phyloP scores from a whole-genome alignment of 129 eudicot species.

The Escallonia rubra region DNA sequence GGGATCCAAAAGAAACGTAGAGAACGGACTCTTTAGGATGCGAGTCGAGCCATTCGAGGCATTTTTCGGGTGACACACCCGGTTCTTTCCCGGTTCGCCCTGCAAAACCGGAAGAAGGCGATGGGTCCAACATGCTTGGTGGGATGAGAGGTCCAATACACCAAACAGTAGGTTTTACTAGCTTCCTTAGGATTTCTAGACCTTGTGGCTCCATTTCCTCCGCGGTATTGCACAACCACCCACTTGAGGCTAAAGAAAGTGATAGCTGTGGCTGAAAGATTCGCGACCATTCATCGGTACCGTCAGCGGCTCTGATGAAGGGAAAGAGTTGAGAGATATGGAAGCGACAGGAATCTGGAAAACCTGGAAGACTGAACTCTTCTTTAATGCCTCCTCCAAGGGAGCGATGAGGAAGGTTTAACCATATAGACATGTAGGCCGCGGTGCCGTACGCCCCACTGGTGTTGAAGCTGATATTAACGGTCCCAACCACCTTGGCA shows the following conservation, averaged over 20 bases:
- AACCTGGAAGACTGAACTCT: conserved; percentile 51
- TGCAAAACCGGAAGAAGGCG: conserved; percentile 6
- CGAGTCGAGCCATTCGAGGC: conserved; percentile 49
- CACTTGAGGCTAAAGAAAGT: conserved; percentile 34
- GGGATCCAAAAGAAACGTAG: conserved; percentile 75
- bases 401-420: conserved; percentile 43
- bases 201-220: conserved; percentile 69
- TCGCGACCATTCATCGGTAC: conserved; percentile 56
- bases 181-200: conserved; percentile 25
- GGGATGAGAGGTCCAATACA: conserved; percentile 76
- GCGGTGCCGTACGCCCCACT: conserved; percentile 84
- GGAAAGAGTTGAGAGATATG: conserved; percentile 35
- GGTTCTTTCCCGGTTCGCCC: conserved; percentile 37
- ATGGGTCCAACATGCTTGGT: conserved; percentile 22
- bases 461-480: conserved; percentile 48
- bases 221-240: conserved; percentile 56
- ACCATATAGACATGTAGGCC: conserved; percentile 49
- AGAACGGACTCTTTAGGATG: conserved; percentile 37
- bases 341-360: conserved; percentile 46
- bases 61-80: conserved; percentile 29
- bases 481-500: conserved; percentile 24
- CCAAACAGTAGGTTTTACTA: conserved; percentile 57
- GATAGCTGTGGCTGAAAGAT: conserved; percentile 41
- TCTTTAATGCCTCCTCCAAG: conserved; percentile 3
- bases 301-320: conserved; percentile 36